Conservation (phyloP, 108 stramenopile species). For the Skeletonema grethae region DNA sequence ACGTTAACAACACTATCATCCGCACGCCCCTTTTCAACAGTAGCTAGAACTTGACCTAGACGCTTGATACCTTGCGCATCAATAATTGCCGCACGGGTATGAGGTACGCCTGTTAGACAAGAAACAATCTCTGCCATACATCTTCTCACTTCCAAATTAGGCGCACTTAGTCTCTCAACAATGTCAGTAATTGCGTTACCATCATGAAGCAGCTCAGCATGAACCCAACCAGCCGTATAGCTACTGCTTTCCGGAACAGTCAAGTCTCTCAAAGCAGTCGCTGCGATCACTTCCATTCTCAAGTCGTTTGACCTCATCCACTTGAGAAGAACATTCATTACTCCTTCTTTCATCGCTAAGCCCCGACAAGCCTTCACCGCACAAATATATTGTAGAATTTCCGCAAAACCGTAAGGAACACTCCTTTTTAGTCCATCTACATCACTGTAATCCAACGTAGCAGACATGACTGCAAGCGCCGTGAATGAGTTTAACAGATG, state of each 20-base stretch:
- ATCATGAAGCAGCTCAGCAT: slow-evolving; percentile 71
- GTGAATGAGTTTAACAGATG: slow-evolving; percentile 7
- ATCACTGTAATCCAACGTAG: slow-evolving; percentile 10
- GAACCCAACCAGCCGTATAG: slow-evolving; percentile 79
- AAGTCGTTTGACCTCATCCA: slow-evolving; percentile 58
- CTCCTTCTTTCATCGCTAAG: slow-evolving; percentile 65
- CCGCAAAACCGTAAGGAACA: neutral
- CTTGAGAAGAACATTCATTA: slow-evolving; percentile 51
- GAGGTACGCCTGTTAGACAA: slow-evolving; percentile 60
- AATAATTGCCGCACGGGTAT: slow-evolving; percentile 65
- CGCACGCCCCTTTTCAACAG: slow-evolving; percentile 28
- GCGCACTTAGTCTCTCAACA: slow-evolving; percentile 22
- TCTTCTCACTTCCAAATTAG: slow-evolving; percentile 47
- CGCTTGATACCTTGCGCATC: slow-evolving; percentile 53
- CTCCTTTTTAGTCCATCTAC: neutral
- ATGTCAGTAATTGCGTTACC: slow-evolving; percentile 52
- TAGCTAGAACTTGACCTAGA: slow-evolving; percentile 49
- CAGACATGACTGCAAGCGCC: slow-evolving; percentile 4
- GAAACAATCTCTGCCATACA: slow-evolving; percentile 64
- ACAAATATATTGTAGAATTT: slow-evolving; percentile 62
- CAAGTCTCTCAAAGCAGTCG: slow-evolving; percentile 52
- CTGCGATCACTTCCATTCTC: slow-evolving; percentile 47
- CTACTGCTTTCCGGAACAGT: slow-evolving; percentile 49
- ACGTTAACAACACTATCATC: slow-evolving; percentile 45
- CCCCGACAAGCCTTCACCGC: slow-evolving; percentile 53